Conservation (phyloP, 345 rosid species). For the Garcia nutans region DNA sequence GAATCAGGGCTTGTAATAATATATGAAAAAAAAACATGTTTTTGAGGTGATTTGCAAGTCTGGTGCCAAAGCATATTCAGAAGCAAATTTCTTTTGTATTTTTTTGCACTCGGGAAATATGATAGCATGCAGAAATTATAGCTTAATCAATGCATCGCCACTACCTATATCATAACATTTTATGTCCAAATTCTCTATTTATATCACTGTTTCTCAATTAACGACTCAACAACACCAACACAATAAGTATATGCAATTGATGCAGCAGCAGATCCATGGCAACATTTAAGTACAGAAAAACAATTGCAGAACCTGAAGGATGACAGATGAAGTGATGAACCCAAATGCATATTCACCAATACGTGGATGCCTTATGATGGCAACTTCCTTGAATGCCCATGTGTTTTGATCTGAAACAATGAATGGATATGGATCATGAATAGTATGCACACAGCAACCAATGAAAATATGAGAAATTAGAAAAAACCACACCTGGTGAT, state of each 20-base stretch:
- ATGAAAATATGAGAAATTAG: conserved; percentile 7
- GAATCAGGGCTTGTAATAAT: not conserved
- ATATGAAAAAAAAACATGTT: not conserved
- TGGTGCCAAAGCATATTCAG: not conserved
- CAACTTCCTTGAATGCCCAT: conserved; percentile 96
- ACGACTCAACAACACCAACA: not conserved
- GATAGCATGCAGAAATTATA: too few relatives aligned
- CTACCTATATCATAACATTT: not conserved
- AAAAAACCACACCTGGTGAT: conserved; percentile 67
- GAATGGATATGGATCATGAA: conserved; percentile 9
- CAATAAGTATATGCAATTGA: not conserved
- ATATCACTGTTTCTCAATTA: not conserved
- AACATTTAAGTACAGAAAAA: conserved; percentile 6
- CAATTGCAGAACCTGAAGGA: conserved; percentile 62
- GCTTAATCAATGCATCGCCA: not conserved
- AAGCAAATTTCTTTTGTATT: not conserved
- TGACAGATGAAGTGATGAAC: conserved; percentile 83
- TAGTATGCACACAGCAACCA: not conserved
- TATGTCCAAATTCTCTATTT: not conserved
- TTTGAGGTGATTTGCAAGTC: not conserved
- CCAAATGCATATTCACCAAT: conserved; percentile 99
- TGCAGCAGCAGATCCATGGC: not conserved
- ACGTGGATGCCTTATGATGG: conserved; percentile 96
- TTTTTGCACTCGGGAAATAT: too few relatives aligned
- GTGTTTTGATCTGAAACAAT: conserved; percentile 79